A percentile compares a stretch with the other conserved stretches of the same genome.
phyloP scores from a whole-genome alignment of 2,329 filamentous ascomycete species.

The Paracorniculantispora psalliotae region DNA sequence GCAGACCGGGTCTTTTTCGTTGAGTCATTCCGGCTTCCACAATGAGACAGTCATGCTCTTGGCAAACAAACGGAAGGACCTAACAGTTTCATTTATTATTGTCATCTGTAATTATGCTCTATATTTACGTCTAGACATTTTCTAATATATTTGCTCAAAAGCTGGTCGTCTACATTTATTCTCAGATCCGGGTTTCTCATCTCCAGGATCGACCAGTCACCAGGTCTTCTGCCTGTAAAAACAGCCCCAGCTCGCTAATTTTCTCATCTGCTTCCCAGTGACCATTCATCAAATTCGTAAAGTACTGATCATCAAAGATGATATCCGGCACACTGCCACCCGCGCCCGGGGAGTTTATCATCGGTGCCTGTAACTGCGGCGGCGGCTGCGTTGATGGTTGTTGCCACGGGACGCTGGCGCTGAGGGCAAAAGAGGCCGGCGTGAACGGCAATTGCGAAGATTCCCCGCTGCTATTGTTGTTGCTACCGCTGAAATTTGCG shows the following conservation, averaged over 20 bases:
- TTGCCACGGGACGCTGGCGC: slow-evolving; percentile 6
- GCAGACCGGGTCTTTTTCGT: slow-evolving; percentile 10
- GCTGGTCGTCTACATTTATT: too few relatives aligned
- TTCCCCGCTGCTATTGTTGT: slow-evolving; percentile 2
- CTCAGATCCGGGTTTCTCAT: neutral
- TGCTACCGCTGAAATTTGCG: neutral
- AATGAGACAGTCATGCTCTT: neutral
- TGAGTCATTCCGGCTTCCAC: neutral
- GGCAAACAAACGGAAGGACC: neutral
- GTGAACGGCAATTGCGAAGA: neutral
- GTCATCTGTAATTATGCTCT: too few relatives aligned
- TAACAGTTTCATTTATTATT: too few relatives aligned
- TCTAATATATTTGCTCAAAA: neutral
- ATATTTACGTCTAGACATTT: neutral
- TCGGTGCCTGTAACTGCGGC: neutral
- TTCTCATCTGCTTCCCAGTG: slow-evolving; percentile 33
- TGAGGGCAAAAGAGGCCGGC: neutral
- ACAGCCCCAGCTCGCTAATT: slow-evolving; percentile 29
- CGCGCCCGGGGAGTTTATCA: neutral
- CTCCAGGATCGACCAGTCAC: neutral
- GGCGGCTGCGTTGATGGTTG: neutral
- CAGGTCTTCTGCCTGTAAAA: slow-evolving; percentile 19
- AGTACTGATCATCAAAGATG: slow-evolving; percentile 31
- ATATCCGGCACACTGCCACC: slow-evolving; percentile 18
- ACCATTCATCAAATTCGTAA: slow-evolving; percentile 28